Evolutionary conservation across 371 early-diverging fungal genomes (phyloP).

Genomic region (Mucor indicus): DNA sequence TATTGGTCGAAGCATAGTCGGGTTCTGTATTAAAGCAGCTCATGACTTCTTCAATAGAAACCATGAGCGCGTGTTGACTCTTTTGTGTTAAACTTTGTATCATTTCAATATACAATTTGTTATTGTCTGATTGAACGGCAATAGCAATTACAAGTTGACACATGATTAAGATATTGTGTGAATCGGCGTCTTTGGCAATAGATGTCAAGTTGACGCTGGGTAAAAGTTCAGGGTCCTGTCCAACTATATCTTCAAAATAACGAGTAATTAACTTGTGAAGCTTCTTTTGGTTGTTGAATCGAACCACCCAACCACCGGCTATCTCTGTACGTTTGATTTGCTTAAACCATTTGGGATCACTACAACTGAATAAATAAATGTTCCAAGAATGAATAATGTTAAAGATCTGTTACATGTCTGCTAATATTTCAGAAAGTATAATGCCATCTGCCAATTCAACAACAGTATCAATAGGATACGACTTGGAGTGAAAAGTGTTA

Average conservation of each 20-base stretch:
- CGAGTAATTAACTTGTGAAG: constrained; percentile 80
- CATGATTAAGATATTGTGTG: constrained; percentile 70
- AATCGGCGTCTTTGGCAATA: constrained; percentile 82
- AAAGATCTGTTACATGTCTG: constrained; percentile 71
- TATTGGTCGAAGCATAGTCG: constrained; percentile 19
- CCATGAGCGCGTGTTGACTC: constrained; percentile 87
- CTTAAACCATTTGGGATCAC: constrained; percentile 91
- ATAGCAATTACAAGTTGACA: constrained; percentile 80
- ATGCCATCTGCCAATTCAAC: constrained; percentile 82
- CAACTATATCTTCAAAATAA: constrained; percentile 87
- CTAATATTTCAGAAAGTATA: constrained; percentile 75
- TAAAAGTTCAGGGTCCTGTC: constrained; percentile 56
- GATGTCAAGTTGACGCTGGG: constrained; percentile 67
- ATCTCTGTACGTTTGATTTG: constrained; percentile 58
- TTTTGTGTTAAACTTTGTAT: constrained; percentile 80
- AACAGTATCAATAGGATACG: constrained; percentile 57
- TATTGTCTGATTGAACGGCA: constrained; percentile 87
- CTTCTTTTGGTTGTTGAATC: constrained; percentile 87
- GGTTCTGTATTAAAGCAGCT: constrained; percentile 37
- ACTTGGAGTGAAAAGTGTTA: constrained; percentile 69
- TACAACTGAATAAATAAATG: constrained; percentile 16
- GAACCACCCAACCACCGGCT: constrained; percentile 87
- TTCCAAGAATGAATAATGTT: not conserved
- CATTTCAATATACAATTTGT: constrained; percentile 78
- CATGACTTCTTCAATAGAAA: constrained; percentile 79